Conservation (phyloP, 2,329 filamentous ascomycete species). For the Paecilomyces variotii region DNA sequence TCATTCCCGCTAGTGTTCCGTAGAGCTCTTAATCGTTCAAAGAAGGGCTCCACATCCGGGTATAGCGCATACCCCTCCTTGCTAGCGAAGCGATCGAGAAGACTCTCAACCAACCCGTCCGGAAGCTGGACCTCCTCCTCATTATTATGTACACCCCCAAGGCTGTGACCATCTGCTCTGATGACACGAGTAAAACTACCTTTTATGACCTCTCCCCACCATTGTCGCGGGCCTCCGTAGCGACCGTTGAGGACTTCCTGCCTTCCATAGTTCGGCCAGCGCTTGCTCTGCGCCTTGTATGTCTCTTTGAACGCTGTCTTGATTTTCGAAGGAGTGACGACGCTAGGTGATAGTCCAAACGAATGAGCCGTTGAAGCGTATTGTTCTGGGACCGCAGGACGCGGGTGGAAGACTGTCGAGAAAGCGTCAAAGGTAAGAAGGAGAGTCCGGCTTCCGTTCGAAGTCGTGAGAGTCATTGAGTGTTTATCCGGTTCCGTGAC, state of each 20-base stretch:
- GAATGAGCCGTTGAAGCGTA: conserved; percentile 32
- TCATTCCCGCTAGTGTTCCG: conserved; percentile 7
- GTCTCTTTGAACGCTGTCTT: conserved; percentile 28
- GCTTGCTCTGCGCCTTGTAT: conserved; percentile 22
- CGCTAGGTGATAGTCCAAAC: conserved; percentile 24
- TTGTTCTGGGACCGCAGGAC: conserved; percentile 29
- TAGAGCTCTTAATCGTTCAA: conserved; percentile 21
- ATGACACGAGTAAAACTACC: conserved; percentile 26
- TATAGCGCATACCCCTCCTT: conserved; percentile 33
- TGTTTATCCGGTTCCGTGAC: background rate
- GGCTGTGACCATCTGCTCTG: conserved; percentile 2
- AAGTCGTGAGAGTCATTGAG: background rate
- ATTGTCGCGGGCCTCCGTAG: conserved; percentile 32
- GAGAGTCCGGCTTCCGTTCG: conserved; percentile 16
- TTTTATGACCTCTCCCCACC: conserved; percentile 38
- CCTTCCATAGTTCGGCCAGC: conserved; percentile 38
- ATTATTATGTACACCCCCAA: background rate
- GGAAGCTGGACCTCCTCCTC: conserved; percentile 20
- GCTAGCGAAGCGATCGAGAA: conserved; percentile 34
- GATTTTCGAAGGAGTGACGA: conserved; percentile 19
- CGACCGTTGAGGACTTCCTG: conserved; percentile 24
- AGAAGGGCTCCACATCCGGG: conserved; percentile 31
- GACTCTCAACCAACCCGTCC: conserved; percentile 20
- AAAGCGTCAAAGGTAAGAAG: conserved; percentile 41
- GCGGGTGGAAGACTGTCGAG: conserved; percentile 37